Evolutionary conservation across 1,284 basidiomycete species (phyloP).

Genomic region (Irpex sp.): DNA sequence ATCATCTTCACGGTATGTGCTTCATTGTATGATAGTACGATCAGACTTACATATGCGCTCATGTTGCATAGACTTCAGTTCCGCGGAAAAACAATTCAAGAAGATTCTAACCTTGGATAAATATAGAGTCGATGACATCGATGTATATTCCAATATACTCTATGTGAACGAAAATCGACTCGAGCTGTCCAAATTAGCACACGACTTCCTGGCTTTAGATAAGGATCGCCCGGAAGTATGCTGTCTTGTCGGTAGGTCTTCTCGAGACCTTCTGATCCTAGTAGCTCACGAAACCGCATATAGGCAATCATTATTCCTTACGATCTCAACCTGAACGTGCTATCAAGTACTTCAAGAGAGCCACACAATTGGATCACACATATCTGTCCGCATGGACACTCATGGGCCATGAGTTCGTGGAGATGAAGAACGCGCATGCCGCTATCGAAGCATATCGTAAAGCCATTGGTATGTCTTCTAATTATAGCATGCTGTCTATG

Average conservation of each 20-base stretch:
- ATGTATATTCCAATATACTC: conserved; percentile 95
- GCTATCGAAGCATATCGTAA: conserved; percentile 97
- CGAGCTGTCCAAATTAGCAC: conserved; percentile 89
- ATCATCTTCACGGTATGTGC: conserved; percentile 79
- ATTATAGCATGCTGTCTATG: background rate
- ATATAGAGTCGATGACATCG: conserved; percentile 91
- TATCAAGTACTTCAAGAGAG: conserved; percentile 91
- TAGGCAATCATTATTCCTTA: conserved; percentile 96
- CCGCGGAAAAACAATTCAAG: conserved; percentile 83
- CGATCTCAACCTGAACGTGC: conserved; percentile 94
- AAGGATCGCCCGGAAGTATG: conserved; percentile 93
- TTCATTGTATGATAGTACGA: background rate
- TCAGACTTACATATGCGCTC: background rate
- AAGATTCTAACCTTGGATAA: conserved; percentile 80
- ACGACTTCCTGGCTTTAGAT: conserved; percentile 85
- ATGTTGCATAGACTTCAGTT: conserved; percentile 67
- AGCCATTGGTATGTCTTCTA: conserved; percentile 77
- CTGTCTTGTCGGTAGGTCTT: conserved; percentile 80
- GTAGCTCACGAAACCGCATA: background rate
- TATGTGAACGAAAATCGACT: conserved; percentile 91
- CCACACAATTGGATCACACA: conserved; percentile 90
- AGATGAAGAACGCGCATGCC: conserved; percentile 98
- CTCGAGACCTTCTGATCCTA: background rate
- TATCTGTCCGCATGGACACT: conserved; percentile 99
- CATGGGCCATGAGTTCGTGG: conserved; percentile 98